Conservation (phyloP, 2,329 filamentous ascomycete species). For the Talaromyces sp. region DNA sequence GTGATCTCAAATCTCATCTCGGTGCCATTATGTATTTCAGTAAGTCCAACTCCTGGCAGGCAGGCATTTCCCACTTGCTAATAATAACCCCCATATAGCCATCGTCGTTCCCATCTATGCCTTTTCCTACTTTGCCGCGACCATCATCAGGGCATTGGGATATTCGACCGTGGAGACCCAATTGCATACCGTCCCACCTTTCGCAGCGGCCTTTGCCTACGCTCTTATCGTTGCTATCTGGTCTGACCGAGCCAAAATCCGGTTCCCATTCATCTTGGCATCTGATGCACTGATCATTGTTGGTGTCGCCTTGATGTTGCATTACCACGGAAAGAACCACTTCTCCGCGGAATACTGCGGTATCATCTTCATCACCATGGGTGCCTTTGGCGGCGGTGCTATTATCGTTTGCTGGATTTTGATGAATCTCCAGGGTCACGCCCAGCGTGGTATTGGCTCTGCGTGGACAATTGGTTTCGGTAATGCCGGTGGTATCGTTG, state of each 20-base stretch:
- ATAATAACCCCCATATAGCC: constrained; percentile 19
- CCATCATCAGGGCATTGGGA: constrained; percentile 27
- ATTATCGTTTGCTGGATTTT: constrained; percentile 40
- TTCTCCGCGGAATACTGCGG: constrained; percentile 42
- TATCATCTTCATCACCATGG: constrained; percentile 44
- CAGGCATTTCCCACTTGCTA: background rate
- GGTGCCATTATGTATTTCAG: constrained; percentile 20
- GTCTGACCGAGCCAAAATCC: constrained; percentile 25
- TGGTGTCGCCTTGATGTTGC: constrained; percentile 30
- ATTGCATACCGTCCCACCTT: constrained; percentile 29
- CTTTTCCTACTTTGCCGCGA: constrained; percentile 29
- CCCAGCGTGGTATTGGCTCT: constrained; percentile 31
- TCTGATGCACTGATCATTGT: constrained; percentile 25
- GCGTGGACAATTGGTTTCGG: constrained; percentile 36
- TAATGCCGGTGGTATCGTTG: constrained; percentile 34
- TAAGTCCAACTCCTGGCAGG: background rate
- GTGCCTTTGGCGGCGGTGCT: constrained; percentile 28
- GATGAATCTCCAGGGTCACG: constrained; percentile 43
- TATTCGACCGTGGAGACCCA: constrained; percentile 29
- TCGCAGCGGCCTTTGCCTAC: constrained; percentile 27
- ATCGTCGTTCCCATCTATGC: constrained; percentile 28
- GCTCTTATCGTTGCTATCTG: constrained; percentile 25
- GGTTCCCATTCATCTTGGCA: constrained; percentile 28
- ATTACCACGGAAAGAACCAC: constrained; percentile 23
- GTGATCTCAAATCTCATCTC: constrained; percentile 14